Percentiles rank a stretch among this genome's conserved stretches.
Conservation (phyloP, 176 grass and related monocot genomes). For the Hordeum vulgare region DNA sequence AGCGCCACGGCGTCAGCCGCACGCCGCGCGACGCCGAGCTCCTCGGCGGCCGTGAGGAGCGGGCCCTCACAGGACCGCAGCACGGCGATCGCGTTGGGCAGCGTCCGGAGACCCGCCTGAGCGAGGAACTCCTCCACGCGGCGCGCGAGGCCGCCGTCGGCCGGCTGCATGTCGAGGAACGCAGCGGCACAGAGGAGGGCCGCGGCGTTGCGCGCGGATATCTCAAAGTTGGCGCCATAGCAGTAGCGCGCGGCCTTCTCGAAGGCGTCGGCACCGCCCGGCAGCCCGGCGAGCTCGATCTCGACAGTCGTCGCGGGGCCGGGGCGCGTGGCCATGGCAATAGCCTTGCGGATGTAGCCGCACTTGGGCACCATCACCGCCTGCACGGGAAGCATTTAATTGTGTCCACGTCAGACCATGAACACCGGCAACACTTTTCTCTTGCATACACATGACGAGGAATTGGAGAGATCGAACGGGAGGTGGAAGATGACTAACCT, state of each 20-base stretch:
- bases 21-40: slow-evolving; percentile 36
- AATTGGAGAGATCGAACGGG: neutral
- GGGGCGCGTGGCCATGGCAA: slow-evolving; percentile 17
- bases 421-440: neutral
- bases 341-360: slow-evolving; percentile 48
- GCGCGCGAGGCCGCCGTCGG: slow-evolving; percentile 23
- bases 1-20: slow-evolving; percentile 42
- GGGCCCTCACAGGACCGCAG: slow-evolving; percentile 58
- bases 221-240: slow-evolving; percentile 78
- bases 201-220: slow-evolving; percentile 54
- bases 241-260: slow-evolving; percentile 66
- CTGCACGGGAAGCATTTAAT: neutral
- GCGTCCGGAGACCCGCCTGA: slow-evolving; percentile 38
- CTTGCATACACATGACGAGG: neutral
- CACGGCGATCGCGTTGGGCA: slow-evolving; percentile 45
- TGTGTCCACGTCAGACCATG: neutral
- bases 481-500: slow-evolving; percentile 24
- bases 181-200: slow-evolving; percentile 51
- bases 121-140: slow-evolving; percentile 63
- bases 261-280: slow-evolving; percentile 69
- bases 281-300: slow-evolving; percentile 41
- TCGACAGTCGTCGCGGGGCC: slow-evolving; percentile 2
- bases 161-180: slow-evolving; percentile 57
- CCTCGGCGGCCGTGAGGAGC: slow-evolving; percentile 38
- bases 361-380: slow-evolving; percentile 74